Evolutionary conservation across 768 basidiomycete species (phyloP).

Genomic region (Tulasnella sp.): DNA sequence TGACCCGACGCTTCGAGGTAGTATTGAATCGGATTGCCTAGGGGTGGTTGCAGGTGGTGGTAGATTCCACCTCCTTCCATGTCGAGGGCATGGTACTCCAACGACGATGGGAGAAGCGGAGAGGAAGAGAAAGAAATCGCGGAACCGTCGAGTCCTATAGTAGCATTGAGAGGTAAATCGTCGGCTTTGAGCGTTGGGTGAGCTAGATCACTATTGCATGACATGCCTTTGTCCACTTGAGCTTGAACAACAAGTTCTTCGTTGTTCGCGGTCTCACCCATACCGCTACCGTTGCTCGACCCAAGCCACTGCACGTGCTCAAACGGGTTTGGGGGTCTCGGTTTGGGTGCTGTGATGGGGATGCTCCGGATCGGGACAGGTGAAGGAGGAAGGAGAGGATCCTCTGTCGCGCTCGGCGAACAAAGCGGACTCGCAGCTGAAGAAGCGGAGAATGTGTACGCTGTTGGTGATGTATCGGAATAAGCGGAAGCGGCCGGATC

Average conservation of each 20-base stretch:
- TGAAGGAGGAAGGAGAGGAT: neutral
- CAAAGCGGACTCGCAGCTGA: neutral
- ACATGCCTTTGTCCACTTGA: neutral
- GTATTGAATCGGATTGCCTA: neutral
- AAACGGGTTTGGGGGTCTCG: neutral
- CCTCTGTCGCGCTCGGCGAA: neutral
- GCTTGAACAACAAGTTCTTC: neutral
- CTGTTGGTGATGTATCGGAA: neutral
- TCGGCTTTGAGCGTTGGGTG: neutral
- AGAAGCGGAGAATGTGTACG: neutral
- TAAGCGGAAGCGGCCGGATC: neutral
- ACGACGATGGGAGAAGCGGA: neutral
- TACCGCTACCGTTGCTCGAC: neutral
- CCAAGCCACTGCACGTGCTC: constrained; percentile 2
- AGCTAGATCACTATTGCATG: neutral
- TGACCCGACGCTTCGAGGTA: neutral
- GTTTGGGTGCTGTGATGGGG: neutral
- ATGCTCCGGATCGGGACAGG: neutral
- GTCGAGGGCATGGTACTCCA: neutral
- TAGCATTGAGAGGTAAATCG: neutral
- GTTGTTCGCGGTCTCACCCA: neutral
- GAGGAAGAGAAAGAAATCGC: neutral
- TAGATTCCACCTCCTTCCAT: neutral
- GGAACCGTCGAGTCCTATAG: constrained; percentile 1
- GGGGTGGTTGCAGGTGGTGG: neutral